phyloP scores from a whole-genome alignment of 2,329 filamentous ascomycete genomes.

The Ophiobolus disseminans region DNA sequence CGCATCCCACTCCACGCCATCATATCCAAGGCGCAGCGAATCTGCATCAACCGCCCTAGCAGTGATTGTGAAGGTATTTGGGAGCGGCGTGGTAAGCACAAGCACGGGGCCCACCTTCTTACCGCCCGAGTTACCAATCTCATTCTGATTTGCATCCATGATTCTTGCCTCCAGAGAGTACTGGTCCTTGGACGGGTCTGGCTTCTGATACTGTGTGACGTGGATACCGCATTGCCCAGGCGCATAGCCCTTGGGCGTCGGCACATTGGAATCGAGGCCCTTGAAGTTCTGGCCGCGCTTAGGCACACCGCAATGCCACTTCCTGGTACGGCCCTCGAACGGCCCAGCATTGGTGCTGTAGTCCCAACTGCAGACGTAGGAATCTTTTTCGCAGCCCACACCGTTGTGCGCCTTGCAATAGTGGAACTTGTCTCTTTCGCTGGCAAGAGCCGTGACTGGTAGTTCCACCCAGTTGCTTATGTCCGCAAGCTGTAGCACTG shows the following conservation, averaged over 20 bases:
- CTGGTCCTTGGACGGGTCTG: constrained; percentile 11
- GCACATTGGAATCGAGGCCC: constrained; percentile 9
- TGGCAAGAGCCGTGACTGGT: constrained; percentile 3
- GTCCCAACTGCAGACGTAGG: neutral
- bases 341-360: constrained; percentile 1
- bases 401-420: neutral
- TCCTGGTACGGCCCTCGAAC: constrained; percentile 1
- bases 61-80: constrained; percentile 5
- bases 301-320: constrained; percentile 13
- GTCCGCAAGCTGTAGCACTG: constrained; percentile 12
- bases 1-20: constrained; percentile 4
- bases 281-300: constrained; percentile 8
- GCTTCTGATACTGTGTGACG: constrained; percentile 16
- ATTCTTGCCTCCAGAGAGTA: constrained; percentile 11
- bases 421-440: neutral
- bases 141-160: constrained; percentile 12
- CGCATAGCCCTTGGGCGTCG: constrained; percentile 5
- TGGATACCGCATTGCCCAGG: constrained; percentile 13
- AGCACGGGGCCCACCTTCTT: neutral
- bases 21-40: constrained; percentile 9
- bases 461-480: constrained; percentile 9
- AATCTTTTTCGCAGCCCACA: constrained; percentile 2
- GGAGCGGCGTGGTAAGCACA: constrained; percentile 10
- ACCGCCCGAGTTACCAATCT: constrained; percentile 6
- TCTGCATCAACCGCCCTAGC: constrained; percentile 11